Conservation (phyloP, 805 yeast genomes). For the Yarrowia sp. region DNA sequence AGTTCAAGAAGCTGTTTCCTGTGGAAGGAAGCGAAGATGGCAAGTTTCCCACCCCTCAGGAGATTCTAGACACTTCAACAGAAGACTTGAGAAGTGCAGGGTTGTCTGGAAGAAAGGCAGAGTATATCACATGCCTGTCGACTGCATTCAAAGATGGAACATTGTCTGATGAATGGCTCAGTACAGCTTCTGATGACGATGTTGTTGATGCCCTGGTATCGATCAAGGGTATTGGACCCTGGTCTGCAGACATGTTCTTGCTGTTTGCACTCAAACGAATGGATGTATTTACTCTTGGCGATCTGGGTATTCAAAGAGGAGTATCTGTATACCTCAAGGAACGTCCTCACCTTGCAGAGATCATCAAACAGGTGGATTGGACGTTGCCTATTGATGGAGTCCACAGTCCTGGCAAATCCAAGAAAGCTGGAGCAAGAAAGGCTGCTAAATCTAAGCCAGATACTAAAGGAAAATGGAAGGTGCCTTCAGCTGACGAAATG, state of each 20-base stretch:
- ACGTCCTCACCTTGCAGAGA: constrained; percentile 51
- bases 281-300: constrained; percentile 78
- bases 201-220: constrained; percentile 48
- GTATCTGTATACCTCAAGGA: constrained; percentile 65
- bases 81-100: constrained; percentile 70
- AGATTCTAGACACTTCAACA: constrained; percentile 52
- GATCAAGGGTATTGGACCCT: constrained; percentile 54
- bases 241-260: constrained; percentile 92
- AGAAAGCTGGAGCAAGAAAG: constrained; percentile 50
- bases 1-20: constrained; percentile 53
- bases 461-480: constrained; percentile 52
- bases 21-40: constrained; percentile 20
- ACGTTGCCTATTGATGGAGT: constrained; percentile 43
- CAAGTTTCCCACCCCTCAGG: constrained; percentile 61
- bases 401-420: constrained; percentile 48
- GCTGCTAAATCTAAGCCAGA: constrained; percentile 50
- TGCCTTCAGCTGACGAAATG: constrained; percentile 58
- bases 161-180: constrained; percentile 46
- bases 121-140: constrained; percentile 70
- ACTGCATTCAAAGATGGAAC: constrained; percentile 45
- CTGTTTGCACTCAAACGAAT: constrained; percentile 69
- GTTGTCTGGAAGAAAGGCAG: constrained; percentile 69
- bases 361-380: constrained; percentile 46
- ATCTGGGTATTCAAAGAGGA: constrained; percentile 86
- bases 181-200: constrained; percentile 47